Evolutionary conservation across 2,329 filamentous ascomycete genomes (phyloP).

Genomic region (Raffaelea ambrosiae): DNA sequence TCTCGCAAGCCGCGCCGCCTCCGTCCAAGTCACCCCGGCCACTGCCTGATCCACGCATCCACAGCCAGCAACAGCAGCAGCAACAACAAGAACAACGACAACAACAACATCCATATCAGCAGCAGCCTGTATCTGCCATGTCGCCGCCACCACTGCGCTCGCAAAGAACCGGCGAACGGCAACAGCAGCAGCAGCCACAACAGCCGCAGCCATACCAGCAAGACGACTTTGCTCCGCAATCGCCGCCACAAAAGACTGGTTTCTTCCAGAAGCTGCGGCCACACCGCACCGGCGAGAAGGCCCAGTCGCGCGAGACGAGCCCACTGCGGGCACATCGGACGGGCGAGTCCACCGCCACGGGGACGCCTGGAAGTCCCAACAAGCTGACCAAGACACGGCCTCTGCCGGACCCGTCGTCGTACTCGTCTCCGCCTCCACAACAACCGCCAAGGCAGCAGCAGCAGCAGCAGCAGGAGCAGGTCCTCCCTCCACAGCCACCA

Average conservation of each 20-base stretch:
- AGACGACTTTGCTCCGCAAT: no score
- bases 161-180: conserved; percentile 21
- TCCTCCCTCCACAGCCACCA: neutral
- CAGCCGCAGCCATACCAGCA: conserved; percentile 6
- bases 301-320: neutral
- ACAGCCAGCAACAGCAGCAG: conserved; percentile 1
- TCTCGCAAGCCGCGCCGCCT: conserved; percentile 11
- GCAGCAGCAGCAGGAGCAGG: conserved; percentile 12
- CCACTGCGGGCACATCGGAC: conserved; percentile 13
- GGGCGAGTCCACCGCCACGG: conserved; percentile 3
- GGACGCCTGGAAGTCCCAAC: conserved; percentile 12
- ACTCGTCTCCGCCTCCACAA: conserved; percentile 16
- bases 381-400: conserved; percentile 28
- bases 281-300: neutral
- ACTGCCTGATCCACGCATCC: conserved; percentile 27
- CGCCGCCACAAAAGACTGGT: no score
- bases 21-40: conserved; percentile 26
- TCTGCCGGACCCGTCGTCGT: conserved; percentile 39
- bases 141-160: conserved; percentile 19
- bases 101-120: conserved; percentile 1
- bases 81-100: neutral
- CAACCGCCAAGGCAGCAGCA: conserved; percentile 3
- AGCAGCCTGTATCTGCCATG: neutral
- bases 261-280: neutral
- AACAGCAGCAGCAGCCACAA: no score